Evolutionary conservation across 345 rosid species (phyloP), one percentile per base, ranked within the genome.

Genomic region (Tarenaya hassleriana): DNA sequence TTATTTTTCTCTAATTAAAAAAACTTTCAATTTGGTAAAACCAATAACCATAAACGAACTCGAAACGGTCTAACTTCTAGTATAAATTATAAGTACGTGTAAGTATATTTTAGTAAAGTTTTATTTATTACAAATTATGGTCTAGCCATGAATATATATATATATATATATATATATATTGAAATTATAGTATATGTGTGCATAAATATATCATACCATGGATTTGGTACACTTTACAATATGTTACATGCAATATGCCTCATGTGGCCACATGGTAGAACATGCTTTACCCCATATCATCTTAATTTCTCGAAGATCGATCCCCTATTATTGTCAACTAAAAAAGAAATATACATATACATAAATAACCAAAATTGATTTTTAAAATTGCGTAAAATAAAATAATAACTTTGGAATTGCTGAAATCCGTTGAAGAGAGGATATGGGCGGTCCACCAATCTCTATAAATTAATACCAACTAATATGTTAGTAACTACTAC

Each of bases 211-310:
- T n/a, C n/a, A n/a, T n/a, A n/a, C 19, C 32, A 16, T 44, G 21
- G 15, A 55, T 27, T 32, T 46, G 33, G 55, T 35, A 18, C 27
- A 50, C 50, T 43, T 11, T 35, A 55, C 32, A 47, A 41, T n/a
- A 34, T 34, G 18, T n/a, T 13, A 7, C 55, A 37, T 50, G 58
- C 41, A 39, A 33, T 40, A 66, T 47, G 53, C 60, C 53, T 65
- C 70, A 66, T 54, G 70, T 60, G 70, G 41, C 61, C 70, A 66
- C 70, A 66, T 66, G 70, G 60, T 52, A 47, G 56, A 56, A 66
- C 70, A 59, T 59, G 61, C n/a, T 46, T 35, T 33, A 41, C 45
- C n/a, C 45, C 51, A 59, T 38, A 37, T 32, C 49, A 51, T 38
- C n/a, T 32, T 35, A 35, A 9, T 7, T 35, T 58, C 20, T 17